These are phyloP conservation scores for Hypholoma sublateritium DNA, from an alignment of 768 basidiomycete genomes.

Conservation along the genomic window DNA sequence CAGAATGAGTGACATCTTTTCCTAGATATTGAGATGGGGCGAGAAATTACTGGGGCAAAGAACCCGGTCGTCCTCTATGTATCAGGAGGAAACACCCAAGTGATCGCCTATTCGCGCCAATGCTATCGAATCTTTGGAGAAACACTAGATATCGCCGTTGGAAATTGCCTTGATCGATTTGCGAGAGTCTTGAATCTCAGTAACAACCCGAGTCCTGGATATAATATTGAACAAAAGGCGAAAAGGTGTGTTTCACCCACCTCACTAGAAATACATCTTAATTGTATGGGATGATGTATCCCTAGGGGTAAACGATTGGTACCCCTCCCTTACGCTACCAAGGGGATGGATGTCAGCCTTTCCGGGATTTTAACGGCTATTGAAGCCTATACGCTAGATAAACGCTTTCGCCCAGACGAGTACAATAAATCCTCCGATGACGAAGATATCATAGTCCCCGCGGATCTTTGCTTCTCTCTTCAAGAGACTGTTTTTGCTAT, in stretches of 20 bases:
- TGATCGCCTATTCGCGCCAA: constrained; percentile 97
- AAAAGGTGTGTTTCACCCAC: constrained; percentile 59
- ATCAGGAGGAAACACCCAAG: constrained; percentile 98
- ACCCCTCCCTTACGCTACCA: constrained; percentile 90
- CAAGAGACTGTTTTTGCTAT: constrained; percentile 98
- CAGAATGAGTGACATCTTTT: background rate
- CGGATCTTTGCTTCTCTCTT: constrained; percentile 95
- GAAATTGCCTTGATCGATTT: constrained; percentile 97
- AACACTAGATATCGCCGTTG: constrained; percentile 98
- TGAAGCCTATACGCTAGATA: constrained; percentile 86
- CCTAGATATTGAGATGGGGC: constrained; percentile 97
- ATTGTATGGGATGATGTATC: background rate
- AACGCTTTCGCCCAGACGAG: constrained; percentile 65
- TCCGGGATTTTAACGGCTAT: constrained; percentile 91
- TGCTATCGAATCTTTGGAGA: constrained; percentile 98
- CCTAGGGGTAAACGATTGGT: constrained; percentile 81
- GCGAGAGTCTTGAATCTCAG: constrained; percentile 91
- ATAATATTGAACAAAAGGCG: constrained; percentile 96
- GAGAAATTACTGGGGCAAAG: constrained; percentile 89
- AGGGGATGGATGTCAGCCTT: constrained; percentile 97
- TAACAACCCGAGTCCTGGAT: constrained; percentile 95
- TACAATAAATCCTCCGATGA: constrained; percentile 37
- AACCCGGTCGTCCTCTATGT: constrained; percentile 98
- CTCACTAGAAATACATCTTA: constrained; percentile 12
- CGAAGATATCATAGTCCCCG: constrained; percentile 81